phyloP scores from a whole-genome alignment of 1,139 yeast genomes.

The Saccharomyces hybrid region DNA sequence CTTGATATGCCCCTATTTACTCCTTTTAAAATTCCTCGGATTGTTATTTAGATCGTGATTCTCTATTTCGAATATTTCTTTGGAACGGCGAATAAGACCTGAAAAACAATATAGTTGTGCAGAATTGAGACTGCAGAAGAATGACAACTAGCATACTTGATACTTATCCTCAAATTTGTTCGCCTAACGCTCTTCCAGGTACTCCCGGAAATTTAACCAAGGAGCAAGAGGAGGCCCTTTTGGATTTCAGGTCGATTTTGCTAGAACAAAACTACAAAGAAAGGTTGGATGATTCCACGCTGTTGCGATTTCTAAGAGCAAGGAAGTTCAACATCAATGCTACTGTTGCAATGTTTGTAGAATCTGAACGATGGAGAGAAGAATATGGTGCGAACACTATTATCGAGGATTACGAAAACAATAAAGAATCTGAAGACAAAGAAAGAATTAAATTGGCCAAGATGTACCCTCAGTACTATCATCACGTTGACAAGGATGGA shows the following conservation, averaged over 20 bases:
- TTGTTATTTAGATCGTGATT: not conserved
- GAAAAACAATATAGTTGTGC: not conserved
- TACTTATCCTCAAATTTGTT: constrained; percentile 62
- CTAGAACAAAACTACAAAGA: constrained; percentile 55
- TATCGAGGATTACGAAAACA: constrained; percentile 59
- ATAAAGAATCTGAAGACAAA: not conserved
- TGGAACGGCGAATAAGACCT: not conserved
- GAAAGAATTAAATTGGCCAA: constrained; percentile 84
- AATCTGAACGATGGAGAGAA: constrained; percentile 84
- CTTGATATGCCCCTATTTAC: not conserved
- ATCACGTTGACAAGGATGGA: constrained; percentile 91
- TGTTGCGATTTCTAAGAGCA: constrained; percentile 83
- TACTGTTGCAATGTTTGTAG: constrained; percentile 71
- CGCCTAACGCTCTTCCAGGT: constrained; percentile 57
- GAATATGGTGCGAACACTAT: constrained; percentile 80
- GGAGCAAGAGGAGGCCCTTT: constrained; percentile 54
- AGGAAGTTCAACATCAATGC: constrained; percentile 77
- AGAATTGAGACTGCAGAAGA: not conserved
- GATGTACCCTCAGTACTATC: constrained; percentile 91
- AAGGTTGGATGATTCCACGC: constrained; percentile 75
- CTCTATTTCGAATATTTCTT: not conserved
- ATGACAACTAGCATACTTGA: constrained; percentile 24
- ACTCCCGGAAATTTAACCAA: constrained; percentile 70
- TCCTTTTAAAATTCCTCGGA: not conserved
- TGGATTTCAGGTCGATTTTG: constrained; percentile 50